Conservation (phyloP, 2,329 filamentous ascomycete genomes). For the Penicillium sp. region DNA sequence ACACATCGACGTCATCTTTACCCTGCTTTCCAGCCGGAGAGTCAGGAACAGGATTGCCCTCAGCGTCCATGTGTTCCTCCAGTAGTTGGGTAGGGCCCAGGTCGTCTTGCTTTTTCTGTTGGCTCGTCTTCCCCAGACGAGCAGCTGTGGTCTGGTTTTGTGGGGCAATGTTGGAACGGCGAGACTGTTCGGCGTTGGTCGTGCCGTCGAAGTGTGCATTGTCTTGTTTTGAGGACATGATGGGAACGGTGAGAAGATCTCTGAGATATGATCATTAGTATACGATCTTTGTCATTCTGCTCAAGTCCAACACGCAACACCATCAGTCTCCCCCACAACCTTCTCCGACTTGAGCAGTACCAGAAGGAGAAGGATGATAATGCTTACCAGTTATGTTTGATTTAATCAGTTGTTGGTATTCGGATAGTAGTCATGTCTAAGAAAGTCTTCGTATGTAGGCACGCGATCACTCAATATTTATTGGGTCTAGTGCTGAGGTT, state of each 20-base stretch:
- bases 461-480: constrained; percentile 13
- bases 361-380: neutral
- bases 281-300: neutral
- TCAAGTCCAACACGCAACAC: neutral
- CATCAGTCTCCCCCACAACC: neutral
- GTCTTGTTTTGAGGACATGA: constrained; percentile 33
- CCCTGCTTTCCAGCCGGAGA: constrained; percentile 13
- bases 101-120: constrained; percentile 7
- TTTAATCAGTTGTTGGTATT: neutral
- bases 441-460: neutral
- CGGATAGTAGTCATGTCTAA: neutral
- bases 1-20: constrained; percentile 30
- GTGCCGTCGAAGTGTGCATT: constrained; percentile 23
- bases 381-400: neutral
- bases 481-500: neutral
- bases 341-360: neutral
- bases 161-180: constrained; percentile 21
- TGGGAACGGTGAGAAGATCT: constrained; percentile 1
- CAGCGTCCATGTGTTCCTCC: constrained; percentile 29
- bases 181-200: constrained; percentile 21
- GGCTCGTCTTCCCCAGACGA: neutral
- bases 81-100: constrained; percentile 28
- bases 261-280: neutral
- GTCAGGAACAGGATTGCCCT: constrained; percentile 37
- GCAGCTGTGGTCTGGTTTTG: constrained; percentile 28